Base-by-base conservation (phyloP, 2,329 filamentous ascomycete genomes). In the Magnaporthales sp. region DNA sequence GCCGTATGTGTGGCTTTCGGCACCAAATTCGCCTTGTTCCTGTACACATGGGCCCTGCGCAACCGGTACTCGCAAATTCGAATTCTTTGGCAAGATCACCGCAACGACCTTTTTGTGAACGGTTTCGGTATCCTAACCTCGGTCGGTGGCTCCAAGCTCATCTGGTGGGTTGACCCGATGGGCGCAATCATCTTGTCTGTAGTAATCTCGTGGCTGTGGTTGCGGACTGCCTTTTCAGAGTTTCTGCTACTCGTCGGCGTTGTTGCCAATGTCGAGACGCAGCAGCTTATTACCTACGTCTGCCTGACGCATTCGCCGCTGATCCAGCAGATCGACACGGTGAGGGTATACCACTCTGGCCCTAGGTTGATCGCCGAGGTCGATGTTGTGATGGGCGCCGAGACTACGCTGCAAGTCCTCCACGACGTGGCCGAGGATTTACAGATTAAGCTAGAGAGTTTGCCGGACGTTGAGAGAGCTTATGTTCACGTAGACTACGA, bases 401-500 rank as follows among this genome's bases (percentile, higher is more conserved):
- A 86, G 1, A 85, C 89, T 66, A 86, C 87, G 1, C 84, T 99
- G 19, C 83, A 86, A 69, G 88, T 89, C 65, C 95, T 93, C 0
- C 95, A 99, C 76, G 95, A 99, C 74, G 87, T 97, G 13, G 94
- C 95, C 0, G 95, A 99, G 78, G 93, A 90, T 72, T 82, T 99
- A 72, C 95, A 99, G 82, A 91, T 91, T 69, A 98, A 98, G 81
- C 83, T 98, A 2, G 95, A 99, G 83, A 91, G 89, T 67, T 78
- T 99, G 69, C 94, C 95, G 0, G 90, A 97, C 75, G 89, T 98
- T 10, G 95, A 98, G 83, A 82, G 95, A 68, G 93, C 93, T 0
- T 98, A 97, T 75, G 95, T 98, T 24, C 95, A 99, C 76, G 93
- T 97, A 22, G 95, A 99, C 77, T 98, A 96, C 73, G 95, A 98